Percentiles rank a stretch among this genome's conserved stretches.
phyloP scores from a whole-genome alignment of 805 yeast genomes.

The Clavispora santaluciae region DNA sequence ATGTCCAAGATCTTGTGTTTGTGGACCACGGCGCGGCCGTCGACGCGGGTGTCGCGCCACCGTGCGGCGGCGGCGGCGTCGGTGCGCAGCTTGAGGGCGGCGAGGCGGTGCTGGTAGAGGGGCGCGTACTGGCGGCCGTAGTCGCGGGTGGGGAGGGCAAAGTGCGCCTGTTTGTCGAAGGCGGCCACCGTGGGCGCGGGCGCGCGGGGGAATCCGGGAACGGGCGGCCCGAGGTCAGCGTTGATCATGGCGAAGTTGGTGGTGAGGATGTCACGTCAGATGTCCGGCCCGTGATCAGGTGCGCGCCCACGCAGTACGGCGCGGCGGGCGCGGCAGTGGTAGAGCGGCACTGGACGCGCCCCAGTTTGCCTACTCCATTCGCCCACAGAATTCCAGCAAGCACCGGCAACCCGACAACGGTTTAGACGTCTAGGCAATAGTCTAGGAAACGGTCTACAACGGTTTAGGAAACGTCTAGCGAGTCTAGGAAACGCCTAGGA shows the following conservation, averaged over 20 bases:
- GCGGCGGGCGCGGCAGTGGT: no score
- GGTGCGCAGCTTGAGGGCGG: constrained; percentile 29
- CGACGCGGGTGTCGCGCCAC: constrained; percentile 45
- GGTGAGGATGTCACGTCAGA: no score
- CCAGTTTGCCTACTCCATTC: no score
- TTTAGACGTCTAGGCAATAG: no score
- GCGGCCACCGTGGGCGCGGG: constrained; percentile 1
- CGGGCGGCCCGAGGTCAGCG: background rate
- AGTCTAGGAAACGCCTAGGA: no score
- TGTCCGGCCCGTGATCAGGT: no score
- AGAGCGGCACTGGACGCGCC: no score
- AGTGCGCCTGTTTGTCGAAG: constrained; percentile 16
- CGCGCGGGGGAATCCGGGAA: background rate
- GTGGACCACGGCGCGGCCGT: constrained; percentile 28
- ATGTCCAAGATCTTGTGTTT: constrained; percentile 55
- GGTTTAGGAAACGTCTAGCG: no score
- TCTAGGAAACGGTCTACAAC: no score
- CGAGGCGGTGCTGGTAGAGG: constrained; percentile 39
- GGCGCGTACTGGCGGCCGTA: constrained; percentile 39
- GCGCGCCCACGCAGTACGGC: no score
- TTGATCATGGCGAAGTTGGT: background rate
- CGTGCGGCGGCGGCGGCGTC: constrained; percentile 30
- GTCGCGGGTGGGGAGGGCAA: constrained; percentile 9
- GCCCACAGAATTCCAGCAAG: no score
- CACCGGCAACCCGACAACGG: no score